Conservation (phyloP, 257 asterid genomes). For the Orobanche coerulescens region DNA sequence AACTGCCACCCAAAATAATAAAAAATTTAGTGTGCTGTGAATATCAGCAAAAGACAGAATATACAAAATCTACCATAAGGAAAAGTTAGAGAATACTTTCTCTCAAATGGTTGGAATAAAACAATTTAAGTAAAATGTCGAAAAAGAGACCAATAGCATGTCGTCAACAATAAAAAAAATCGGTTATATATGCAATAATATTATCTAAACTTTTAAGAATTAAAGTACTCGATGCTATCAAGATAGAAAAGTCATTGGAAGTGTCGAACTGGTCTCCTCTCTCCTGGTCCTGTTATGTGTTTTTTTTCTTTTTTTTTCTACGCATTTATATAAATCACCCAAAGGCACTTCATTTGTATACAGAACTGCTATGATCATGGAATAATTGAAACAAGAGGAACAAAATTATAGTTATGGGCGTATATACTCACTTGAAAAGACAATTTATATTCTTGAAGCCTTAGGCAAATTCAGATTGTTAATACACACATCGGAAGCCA, state of each 20-base stretch:
- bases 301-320: background rate
- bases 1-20: slow-evolving; percentile 46
- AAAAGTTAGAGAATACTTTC: background rate
- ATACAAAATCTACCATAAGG: background rate
- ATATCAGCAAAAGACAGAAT: slow-evolving; percentile 11
- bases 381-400: background rate
- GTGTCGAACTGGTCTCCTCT: background rate
- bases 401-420: background rate
- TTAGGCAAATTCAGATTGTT: background rate
- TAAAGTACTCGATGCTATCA: slow-evolving; percentile 9
- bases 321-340: background rate
- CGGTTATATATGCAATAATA: slow-evolving; percentile 5
- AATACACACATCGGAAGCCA: background rate
- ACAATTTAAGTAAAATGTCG: slow-evolving; percentile 9
- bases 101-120: slow-evolving; percentile 13
- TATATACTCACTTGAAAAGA: background rate
- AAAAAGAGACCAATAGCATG: background rate
- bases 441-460: background rate
- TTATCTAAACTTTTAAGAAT: slow-evolving; percentile 12
- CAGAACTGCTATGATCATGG: background rate
- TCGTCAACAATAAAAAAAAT: background rate
- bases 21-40: slow-evolving; percentile 20
- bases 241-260: background rate
- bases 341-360: background rate
- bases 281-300: background rate